These are phyloP conservation scores for Scheffersomyces parashehatae DNA, from an alignment of 1,139 yeast species.

Conservation along the genomic window DNA sequence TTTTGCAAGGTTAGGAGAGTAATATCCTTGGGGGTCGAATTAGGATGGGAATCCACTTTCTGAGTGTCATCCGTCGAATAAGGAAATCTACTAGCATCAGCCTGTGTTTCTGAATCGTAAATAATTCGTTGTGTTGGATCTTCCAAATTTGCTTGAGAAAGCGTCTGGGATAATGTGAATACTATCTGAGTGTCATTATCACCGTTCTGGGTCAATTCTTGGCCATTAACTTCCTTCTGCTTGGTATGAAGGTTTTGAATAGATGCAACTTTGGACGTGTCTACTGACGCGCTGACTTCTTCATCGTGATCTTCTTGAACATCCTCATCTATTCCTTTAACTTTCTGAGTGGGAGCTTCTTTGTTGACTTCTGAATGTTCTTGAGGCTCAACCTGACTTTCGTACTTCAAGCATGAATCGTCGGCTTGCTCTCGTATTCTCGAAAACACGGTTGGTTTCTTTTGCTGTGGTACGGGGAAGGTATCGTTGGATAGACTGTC, in stretches of 20 bases:
- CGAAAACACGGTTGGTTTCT: background rate
- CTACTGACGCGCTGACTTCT: background rate
- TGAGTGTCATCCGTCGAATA: background rate
- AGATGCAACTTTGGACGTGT: background rate
- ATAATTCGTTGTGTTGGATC: background rate
- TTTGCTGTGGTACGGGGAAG: background rate
- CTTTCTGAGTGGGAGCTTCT: background rate
- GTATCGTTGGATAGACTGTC: background rate
- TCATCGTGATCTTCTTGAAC: background rate
- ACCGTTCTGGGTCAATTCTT: background rate
- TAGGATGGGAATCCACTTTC: background rate
- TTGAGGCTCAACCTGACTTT: background rate
- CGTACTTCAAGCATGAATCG: background rate
- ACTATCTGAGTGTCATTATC: background rate
- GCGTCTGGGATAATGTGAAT: no score
- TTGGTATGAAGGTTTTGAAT: background rate
- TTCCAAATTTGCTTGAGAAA: no score
- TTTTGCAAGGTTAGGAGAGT: background rate
- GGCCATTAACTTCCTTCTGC: background rate
- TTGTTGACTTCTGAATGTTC: background rate
- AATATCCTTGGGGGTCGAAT: background rate
- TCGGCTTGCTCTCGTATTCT: conserved; percentile 1
- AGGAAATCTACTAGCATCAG: background rate
- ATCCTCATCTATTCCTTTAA: background rate
- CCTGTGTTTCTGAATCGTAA: background rate